Conservation (phyloP, 495 filamentous ascomycete species). For the Apiosordaria backusii region DNA sequence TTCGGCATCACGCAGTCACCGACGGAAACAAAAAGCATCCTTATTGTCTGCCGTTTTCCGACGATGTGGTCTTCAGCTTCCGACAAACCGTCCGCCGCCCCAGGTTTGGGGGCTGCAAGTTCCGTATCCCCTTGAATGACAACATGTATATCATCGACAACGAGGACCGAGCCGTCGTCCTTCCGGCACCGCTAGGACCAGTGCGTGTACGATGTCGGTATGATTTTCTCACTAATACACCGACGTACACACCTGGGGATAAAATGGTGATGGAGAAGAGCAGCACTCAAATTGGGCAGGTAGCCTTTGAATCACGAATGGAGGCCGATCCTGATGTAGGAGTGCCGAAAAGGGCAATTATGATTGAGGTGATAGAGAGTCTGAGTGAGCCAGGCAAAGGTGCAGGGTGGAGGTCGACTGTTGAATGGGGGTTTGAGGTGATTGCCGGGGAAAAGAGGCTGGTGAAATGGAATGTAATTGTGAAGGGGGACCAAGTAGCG, state of each 20-base stretch:
- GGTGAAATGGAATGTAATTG: neutral
- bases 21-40: neutral
- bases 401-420: neutral
- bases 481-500: neutral
- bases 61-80: neutral
- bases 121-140: neutral
- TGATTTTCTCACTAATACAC: neutral
- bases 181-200: neutral
- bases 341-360: neutral
- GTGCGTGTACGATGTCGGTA: neutral
- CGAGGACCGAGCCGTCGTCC: neutral
- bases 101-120: neutral
- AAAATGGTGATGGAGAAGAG: neutral
- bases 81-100: neutral
- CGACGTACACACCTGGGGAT: neutral
- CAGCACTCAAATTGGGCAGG: neutral
- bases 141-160: neutral
- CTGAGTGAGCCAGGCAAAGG: neutral
- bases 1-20: neutral
- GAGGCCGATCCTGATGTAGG: neutral
- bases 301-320: neutral
- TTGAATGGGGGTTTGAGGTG: neutral
- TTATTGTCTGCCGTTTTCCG: neutral
- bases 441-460: neutral
- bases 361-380: neutral